Percentiles rank a stretch among this genome's conserved stretches.
These are phyloP conservation scores for Salix suchowensis DNA, from an alignment of 345 rosid genomes.

Conservation along the genomic window DNA sequence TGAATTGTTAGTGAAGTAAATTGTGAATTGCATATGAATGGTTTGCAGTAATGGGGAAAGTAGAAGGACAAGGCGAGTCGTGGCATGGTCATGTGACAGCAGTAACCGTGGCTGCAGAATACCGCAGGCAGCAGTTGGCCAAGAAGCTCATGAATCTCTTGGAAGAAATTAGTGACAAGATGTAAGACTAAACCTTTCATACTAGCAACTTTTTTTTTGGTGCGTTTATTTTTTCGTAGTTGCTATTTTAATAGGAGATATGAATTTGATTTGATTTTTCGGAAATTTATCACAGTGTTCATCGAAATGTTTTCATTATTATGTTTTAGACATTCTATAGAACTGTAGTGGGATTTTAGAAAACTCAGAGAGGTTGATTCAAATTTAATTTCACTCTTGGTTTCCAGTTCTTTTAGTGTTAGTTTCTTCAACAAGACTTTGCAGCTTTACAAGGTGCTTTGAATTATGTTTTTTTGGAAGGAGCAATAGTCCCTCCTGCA, in stretches of 20 bases:
- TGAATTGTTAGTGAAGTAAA: neutral
- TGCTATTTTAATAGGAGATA: neutral
- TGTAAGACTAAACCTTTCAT: slow-evolving; percentile 38
- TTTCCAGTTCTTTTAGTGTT: neutral
- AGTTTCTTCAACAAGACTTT: neutral
- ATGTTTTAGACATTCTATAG: neutral
- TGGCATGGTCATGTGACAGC: slow-evolving; percentile 99
- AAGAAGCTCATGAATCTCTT: slow-evolving; percentile 85
- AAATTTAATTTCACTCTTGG: neutral
- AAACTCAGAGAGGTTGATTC: neutral
- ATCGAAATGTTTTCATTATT: neutral
- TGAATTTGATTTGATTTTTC: neutral
- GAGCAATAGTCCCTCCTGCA: neutral
- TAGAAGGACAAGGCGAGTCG: slow-evolving; percentile 95
- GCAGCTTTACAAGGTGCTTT: neutral
- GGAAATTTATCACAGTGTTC: neutral
- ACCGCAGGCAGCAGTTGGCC: slow-evolving; percentile 85
- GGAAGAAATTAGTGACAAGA: slow-evolving; percentile 81
- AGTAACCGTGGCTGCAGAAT: slow-evolving; percentile 83
- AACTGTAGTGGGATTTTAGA: neutral
- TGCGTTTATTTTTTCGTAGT: neutral
- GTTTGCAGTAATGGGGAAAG: slow-evolving; percentile 84
- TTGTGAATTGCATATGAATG: slow-evolving; percentile 6
- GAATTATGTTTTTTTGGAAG: neutral
- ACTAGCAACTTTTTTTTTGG: neutral